Evolutionary conservation across 495 filamentous ascomycete species (phyloP), one percentile per base, ranked within the genome.

Genomic region (Hyaloscypha bicolor): DNA sequence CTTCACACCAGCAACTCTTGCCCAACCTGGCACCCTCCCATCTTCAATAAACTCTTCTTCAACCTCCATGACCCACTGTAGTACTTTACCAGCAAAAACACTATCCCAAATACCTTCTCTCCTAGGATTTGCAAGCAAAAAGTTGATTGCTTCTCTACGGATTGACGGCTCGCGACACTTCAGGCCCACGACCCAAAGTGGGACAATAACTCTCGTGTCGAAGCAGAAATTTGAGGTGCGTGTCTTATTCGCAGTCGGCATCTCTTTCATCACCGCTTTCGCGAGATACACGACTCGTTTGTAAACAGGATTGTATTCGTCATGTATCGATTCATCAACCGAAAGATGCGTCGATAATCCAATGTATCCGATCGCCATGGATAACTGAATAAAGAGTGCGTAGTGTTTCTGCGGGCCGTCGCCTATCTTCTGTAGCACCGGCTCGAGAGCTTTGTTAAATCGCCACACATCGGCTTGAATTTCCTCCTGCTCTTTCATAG

Each of bases 101-200:
- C 66, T 64, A 64, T 83, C 77, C 76, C 78, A 83, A 2, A 82
- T 71, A 1, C 81, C 82, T 71, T 85, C 82, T 69, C 80, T 78
- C 19, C 79, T 70, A 1, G 74, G 74, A 19, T 71, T 64, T 0
- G 72, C 55, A n/a, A 74, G 70, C 16, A 84, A 71, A 2, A 82
- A 56, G 22, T 57, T 35, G 29, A 83, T 74, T 9, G 81, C 82
- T 62, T 74, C 72, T 1, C 81, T 75, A 14, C 81, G 75, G 48
- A 82, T 74, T 0, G 61, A 21, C 1, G 80, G 79, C 61, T 83
- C 77, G 9, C 81, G 74, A 64, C 81, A 85, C 30, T 73, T 72
- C 6, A 75, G 72, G 8, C 76, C 80, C 9, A 77, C 73, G 14
- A 75, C 56, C 60, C 76, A 82, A 6, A 81, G 67, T 0, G 77